Conservation (phyloP, 805 yeast species). For the Tetrapisispora taiwanensis region DNA sequence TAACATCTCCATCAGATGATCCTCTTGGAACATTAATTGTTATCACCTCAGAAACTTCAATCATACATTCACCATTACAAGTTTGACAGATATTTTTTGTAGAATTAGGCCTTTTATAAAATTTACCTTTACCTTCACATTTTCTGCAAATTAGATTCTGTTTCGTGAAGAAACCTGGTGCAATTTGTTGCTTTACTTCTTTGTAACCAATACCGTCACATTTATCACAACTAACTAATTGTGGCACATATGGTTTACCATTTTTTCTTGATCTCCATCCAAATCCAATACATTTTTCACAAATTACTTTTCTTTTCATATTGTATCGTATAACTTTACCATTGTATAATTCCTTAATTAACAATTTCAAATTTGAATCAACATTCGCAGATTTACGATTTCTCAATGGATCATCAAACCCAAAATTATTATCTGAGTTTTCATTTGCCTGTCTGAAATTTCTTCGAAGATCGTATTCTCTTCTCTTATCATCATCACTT, state of each 20-base stretch:
- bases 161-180: slow-evolving; percentile 65
- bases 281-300: slow-evolving; percentile 62
- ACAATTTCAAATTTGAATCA: slow-evolving; percentile 48
- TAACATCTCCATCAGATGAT: slow-evolving; percentile 46
- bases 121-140: slow-evolving; percentile 65
- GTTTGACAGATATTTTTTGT: slow-evolving; percentile 63
- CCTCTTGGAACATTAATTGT: slow-evolving; percentile 76
- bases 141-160: slow-evolving; percentile 49
- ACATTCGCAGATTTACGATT: slow-evolving; percentile 30
- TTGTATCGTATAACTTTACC: slow-evolving; percentile 74
- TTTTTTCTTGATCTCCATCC: slow-evolving; percentile 45
- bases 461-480: slow-evolving; percentile 40
- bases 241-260: slow-evolving; percentile 28
- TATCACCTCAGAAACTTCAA: slow-evolving; percentile 57
- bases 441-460: slow-evolving; percentile 32
- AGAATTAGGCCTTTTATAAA: slow-evolving; percentile 19
- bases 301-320: slow-evolving; percentile 60
- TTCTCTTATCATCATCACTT: slow-evolving; percentile 55
- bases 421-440: neutral
- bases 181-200: slow-evolving; percentile 51
- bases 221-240: slow-evolving; percentile 44
- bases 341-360: slow-evolving; percentile 63
- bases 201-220: slow-evolving; percentile 69
- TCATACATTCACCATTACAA: slow-evolving; percentile 57
- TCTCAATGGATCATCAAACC: neutral